A percentile compares a stretch with the other conserved stretches of the same genome.
These are phyloP conservation scores for Solanum hybrid DNA, from an alignment of 305 asterid species.

Conservation along the genomic window DNA sequence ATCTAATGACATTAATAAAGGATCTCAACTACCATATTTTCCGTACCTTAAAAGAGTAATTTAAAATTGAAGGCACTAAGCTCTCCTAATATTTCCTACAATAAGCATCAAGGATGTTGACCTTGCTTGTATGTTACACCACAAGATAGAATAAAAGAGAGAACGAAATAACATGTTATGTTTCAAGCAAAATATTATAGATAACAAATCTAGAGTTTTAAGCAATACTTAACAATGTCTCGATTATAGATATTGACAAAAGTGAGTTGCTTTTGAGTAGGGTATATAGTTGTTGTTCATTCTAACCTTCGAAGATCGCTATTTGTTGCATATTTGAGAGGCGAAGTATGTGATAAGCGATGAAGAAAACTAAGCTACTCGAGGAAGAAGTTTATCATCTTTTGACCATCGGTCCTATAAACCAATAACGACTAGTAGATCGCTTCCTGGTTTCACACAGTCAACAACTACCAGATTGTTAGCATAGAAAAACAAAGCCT, in stretches of 20 bases:
- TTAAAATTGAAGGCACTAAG: neutral
- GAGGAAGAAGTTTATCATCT: neutral
- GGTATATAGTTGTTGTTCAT: neutral
- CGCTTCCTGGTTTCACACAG: neutral
- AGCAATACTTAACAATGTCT: neutral
- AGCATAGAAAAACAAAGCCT: neutral
- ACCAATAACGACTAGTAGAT: neutral
- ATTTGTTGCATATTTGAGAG: neutral
- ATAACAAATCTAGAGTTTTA: neutral
- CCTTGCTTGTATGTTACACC: neutral
- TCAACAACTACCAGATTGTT: neutral
- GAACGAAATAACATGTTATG: neutral
- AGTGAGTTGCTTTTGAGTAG: neutral
- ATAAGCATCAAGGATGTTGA: neutral
- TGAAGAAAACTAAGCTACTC: neutral
- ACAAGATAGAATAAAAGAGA: neutral
- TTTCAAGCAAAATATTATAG: neutral
- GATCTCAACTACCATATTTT: neutral
- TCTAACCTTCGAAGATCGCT: neutral
- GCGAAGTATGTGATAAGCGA: neutral
- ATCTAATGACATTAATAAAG: neutral
- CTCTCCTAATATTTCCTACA: neutral
- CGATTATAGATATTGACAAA: neutral
- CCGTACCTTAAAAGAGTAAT: neutral
- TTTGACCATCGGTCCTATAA: neutral